Evolutionary conservation across 148 eudicot genomes (phyloP).

Genomic region (Fallopia convolvulus): DNA sequence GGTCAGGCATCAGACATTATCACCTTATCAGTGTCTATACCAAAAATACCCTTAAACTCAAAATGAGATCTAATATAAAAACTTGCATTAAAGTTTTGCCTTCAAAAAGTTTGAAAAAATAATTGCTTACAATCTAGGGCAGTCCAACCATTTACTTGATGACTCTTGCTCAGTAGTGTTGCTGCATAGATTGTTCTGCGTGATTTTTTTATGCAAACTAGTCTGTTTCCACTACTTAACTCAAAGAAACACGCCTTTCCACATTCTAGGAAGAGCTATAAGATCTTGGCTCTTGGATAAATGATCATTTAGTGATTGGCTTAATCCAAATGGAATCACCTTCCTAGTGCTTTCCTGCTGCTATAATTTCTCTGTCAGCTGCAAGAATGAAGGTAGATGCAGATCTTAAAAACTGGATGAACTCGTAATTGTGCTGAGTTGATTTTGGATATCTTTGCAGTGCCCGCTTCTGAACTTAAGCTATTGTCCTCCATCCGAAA

Average conservation of each 20-base stretch:
- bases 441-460: constrained; percentile 31
- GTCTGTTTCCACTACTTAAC: background rate
- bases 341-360: background rate
- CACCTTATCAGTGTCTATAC: background rate
- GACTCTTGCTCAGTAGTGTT: background rate
- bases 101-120: background rate
- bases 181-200: background rate
- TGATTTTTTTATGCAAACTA: background rate
- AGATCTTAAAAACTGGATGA: background rate
- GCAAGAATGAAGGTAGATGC: background rate
- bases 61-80: background rate
- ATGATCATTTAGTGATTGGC: background rate
- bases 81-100: background rate
- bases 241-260: background rate
- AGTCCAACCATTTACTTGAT: background rate
- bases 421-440: background rate
- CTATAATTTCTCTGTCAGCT: background rate
- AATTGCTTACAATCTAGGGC: background rate
- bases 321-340: background rate
- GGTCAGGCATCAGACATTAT: background rate
- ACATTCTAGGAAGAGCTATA: background rate
- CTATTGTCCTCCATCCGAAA: constrained; percentile 72
- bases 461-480: constrained; percentile 76
- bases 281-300: background rate
- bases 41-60: background rate